Conservation (phyloP, 2,329 filamentous ascomycete species). For the Sarocladium brachiariae region DNA sequence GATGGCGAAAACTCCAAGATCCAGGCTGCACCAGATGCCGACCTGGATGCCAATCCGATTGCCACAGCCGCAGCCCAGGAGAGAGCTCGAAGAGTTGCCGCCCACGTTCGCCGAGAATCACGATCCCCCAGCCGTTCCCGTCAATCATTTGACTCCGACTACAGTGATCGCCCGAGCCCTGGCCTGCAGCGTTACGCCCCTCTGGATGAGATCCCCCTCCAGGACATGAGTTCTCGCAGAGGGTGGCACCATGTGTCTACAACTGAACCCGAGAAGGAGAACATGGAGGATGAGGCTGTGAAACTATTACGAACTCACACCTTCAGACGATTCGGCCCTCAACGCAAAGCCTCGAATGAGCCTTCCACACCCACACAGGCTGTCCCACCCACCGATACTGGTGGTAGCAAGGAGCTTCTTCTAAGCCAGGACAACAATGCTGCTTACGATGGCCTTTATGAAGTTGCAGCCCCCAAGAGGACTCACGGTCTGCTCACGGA, state of each 20-base stretch:
- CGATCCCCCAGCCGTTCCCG: conserved; percentile 25
- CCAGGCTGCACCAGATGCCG: conserved; percentile 17
- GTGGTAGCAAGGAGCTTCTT: neutral
- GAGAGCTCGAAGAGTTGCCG: conserved; percentile 35
- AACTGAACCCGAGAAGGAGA: conserved; percentile 1
- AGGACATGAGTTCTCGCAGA: conserved; percentile 18
- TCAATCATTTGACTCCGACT: conserved; percentile 30
- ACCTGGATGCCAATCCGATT: conserved; percentile 20
- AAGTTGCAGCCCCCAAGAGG: conserved; percentile 31
- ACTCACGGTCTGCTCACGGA: conserved; percentile 40
- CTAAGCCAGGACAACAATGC: conserved; percentile 31
- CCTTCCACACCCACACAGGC: neutral
- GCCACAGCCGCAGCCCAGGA: conserved; percentile 35
- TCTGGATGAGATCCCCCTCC: conserved; percentile 25
- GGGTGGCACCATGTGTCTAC: conserved; percentile 1
- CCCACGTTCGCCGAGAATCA: conserved; percentile 29
- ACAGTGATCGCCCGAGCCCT: conserved; percentile 20
- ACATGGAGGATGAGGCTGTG: conserved; percentile 28
- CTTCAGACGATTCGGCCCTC: conserved; percentile 6
- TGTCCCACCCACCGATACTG: neutral
- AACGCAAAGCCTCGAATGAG: conserved; percentile 11
- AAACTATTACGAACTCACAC: conserved; percentile 38
- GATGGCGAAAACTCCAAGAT: neutral
- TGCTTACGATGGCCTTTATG: conserved; percentile 33
- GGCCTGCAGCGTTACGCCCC: neutral